Conservation (phyloP, 495 filamentous ascomycete species). For the Podospora didyma region DNA sequence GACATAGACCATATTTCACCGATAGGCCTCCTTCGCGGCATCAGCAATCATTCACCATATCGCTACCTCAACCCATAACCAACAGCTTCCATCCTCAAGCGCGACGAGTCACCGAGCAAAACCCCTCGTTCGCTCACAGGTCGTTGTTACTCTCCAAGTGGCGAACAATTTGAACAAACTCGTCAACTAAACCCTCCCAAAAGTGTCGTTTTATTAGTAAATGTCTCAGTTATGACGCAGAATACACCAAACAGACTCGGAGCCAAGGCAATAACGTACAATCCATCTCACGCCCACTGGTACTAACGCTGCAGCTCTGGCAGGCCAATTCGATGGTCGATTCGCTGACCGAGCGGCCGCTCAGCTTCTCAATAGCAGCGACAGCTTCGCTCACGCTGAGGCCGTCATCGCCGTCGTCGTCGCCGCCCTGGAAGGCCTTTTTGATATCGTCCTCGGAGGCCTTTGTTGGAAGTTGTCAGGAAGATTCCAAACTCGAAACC, state of each 20-base stretch:
- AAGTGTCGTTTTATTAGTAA: background rate
- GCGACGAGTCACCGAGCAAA: too few relatives aligned
- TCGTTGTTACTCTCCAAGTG: conserved; percentile 3
- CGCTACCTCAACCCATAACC: too few relatives aligned
- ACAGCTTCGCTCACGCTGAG: conserved; percentile 15
- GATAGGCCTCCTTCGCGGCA: too few relatives aligned
- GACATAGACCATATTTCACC: too few relatives aligned
- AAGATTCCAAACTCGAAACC: too few relatives aligned
- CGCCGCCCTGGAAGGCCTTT: conserved; percentile 14
- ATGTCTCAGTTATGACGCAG: too few relatives aligned
- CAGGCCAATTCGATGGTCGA: conserved; percentile 9
- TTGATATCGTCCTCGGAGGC: conserved; percentile 12
- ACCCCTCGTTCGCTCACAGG: too few relatives aligned
- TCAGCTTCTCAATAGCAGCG: conserved; percentile 11
- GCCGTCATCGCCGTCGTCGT: conserved; percentile 16
- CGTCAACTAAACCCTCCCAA: background rate
- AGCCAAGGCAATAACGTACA: conserved; percentile 6
- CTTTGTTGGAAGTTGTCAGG: conserved; percentile 1
- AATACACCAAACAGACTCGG: too few relatives aligned
- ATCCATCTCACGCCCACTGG: conserved; percentile 13
- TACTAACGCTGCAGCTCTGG: conserved; percentile 8
- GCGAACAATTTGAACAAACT: conserved; percentile 8
- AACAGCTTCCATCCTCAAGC: too few relatives aligned
- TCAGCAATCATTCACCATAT: too few relatives aligned
- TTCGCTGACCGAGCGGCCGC: conserved; percentile 7